These are phyloP conservation scores for Paulownia fortunei DNA, from an alignment of 257 asterid genomes.

Conservation along the genomic window DNA sequence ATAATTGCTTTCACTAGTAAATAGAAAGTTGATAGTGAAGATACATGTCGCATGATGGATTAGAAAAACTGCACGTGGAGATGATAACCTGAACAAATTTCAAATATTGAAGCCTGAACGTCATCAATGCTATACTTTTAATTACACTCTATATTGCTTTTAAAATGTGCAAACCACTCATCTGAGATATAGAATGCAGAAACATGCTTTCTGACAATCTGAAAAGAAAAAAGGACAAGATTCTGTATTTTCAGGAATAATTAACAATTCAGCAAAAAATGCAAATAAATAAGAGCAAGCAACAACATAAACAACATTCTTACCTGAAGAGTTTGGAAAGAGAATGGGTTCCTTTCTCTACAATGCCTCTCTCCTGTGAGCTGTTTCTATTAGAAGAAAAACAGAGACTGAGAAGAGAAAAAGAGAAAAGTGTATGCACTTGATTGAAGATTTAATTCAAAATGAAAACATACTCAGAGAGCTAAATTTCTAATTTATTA, in stretches of 20 bases:
- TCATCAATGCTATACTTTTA: background rate
- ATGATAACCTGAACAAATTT: background rate
- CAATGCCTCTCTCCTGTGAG: background rate
- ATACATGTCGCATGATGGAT: background rate
- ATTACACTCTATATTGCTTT: background rate
- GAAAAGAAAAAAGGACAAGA: background rate
- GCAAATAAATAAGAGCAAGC: conserved; percentile 2
- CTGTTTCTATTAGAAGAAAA: background rate
- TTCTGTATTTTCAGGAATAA: background rate
- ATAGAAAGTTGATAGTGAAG: conserved; percentile 6
- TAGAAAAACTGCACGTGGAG: conserved; percentile 3
- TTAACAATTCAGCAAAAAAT: background rate
- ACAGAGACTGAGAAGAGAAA: conserved; percentile 15
- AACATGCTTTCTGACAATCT: conserved; percentile 4
- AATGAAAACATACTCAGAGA: background rate
- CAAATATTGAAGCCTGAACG: conserved; percentile 3
- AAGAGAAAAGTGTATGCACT: background rate
- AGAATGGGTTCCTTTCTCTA: conserved; percentile 23
- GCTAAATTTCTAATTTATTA: background rate
- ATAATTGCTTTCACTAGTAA: background rate
- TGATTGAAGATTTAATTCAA: conserved; percentile 10
- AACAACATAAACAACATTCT: background rate
- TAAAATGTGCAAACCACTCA: background rate
- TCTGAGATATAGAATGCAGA: conserved; percentile 14
- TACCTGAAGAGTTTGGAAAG: conserved; percentile 18